These are phyloP conservation scores for Multifurca ochricompacta DNA, from an alignment of 768 basidiomycete genomes.

Conservation along the genomic window DNA sequence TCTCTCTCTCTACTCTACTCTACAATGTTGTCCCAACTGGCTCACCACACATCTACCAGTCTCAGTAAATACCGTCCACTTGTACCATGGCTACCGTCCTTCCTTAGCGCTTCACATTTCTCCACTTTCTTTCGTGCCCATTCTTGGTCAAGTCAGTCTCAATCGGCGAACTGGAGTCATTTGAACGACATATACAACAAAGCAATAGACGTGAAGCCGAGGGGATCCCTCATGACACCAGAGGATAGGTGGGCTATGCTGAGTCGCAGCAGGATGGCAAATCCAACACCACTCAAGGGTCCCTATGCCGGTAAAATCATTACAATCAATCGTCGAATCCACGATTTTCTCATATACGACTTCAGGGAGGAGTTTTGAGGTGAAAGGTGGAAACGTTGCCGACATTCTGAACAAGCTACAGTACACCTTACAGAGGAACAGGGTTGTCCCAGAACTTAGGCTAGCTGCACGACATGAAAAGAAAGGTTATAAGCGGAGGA, in stretches of 20 bases:
- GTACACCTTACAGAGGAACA: conserved; percentile 45
- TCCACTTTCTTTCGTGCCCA: neutral
- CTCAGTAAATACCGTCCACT: neutral
- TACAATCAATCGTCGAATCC: neutral
- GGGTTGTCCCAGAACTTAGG: conserved; percentile 43
- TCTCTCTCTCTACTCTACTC: neutral
- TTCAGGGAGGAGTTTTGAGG: conserved; percentile 54
- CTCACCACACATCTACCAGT: neutral
- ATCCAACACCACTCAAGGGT: neutral
- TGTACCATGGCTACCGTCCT: neutral
- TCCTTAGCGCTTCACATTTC: neutral
- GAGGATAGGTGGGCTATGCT: conserved; percentile 9
- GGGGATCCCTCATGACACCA: neutral
- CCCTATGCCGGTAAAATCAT: conserved; percentile 13
- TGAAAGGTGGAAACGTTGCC: conserved; percentile 37
- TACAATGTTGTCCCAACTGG: conserved; percentile 5
- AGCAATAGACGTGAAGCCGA: neutral
- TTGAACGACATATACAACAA: conserved; percentile 5
- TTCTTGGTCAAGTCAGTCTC: neutral
- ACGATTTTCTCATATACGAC: conserved; percentile 4
- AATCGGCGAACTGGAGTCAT: conserved; percentile 12
- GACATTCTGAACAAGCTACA: conserved; percentile 44
- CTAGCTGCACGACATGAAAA: conserved; percentile 65
- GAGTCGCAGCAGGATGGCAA: conserved; percentile 7
- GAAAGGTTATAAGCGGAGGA: conserved; percentile 69